Conservation (phyloP, 2,329 filamentous ascomycete species). For the Pseudogymnoascus sp. region DNA sequence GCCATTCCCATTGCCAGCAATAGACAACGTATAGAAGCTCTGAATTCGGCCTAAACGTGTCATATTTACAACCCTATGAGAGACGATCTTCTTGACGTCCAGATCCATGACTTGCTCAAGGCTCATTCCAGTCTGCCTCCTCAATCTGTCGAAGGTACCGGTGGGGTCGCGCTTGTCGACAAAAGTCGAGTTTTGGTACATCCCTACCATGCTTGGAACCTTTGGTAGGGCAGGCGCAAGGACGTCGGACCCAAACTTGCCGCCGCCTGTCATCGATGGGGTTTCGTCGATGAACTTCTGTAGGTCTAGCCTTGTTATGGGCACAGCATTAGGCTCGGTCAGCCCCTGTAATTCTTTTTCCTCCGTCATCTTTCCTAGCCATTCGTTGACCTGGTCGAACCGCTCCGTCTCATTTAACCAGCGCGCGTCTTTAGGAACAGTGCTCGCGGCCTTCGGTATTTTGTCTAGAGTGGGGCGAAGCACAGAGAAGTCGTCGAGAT, state of each 20-base stretch:
- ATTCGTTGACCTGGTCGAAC: constrained; percentile 48
- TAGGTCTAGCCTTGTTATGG: constrained; percentile 10
- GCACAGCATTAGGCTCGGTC: not conserved
- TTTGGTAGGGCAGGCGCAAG: constrained; percentile 13
- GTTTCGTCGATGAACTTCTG: constrained; percentile 11
- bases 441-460: constrained; percentile 39
- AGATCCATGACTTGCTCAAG: constrained; percentile 49
- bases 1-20: constrained; percentile 83
- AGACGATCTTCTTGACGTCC: constrained; percentile 65
- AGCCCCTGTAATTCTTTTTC: not conserved
- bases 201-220: constrained; percentile 13
- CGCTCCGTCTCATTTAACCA: constrained; percentile 58
- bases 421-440: constrained; percentile 34
- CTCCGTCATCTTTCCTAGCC: constrained; percentile 30
- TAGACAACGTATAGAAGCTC: constrained; percentile 66
- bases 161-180: constrained; percentile 28
- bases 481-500: constrained; percentile 76
- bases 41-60: constrained; percentile 92
- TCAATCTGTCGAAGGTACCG: constrained; percentile 26
- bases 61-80: constrained; percentile 77
- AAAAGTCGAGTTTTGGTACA: constrained; percentile 15
- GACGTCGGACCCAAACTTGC: not conserved
- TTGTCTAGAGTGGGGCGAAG: constrained; percentile 75
- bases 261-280: constrained; percentile 10
- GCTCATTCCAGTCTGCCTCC: constrained; percentile 48